Percentiles rank a stretch among this genome's conserved stretches.
These are phyloP conservation scores for Begonia loranthoides DNA, from an alignment of 306 rosid genomes.

Conservation along the genomic window DNA sequence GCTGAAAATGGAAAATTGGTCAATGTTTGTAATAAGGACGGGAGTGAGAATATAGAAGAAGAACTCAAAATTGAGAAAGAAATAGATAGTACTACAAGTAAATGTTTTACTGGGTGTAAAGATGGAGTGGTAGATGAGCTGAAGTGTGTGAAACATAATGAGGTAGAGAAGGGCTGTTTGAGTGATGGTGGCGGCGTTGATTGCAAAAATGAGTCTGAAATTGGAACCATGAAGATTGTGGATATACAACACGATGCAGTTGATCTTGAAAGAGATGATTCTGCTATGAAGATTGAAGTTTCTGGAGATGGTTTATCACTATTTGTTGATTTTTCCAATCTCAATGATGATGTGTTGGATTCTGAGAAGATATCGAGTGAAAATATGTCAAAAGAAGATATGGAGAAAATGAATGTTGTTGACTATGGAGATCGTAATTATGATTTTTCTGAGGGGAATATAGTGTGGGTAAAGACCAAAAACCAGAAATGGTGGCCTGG, in stretches of 20 bases:
- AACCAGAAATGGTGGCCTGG: conserved; percentile 52
- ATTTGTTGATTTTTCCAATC: conserved; percentile 24
- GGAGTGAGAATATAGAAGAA: conserved; percentile 7
- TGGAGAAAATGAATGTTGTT: conserved; percentile 6
- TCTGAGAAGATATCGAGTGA: not conserved
- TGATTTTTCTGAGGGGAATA: conserved; percentile 27
- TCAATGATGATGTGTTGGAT: conserved; percentile 12
- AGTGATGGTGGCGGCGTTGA: conserved; percentile 5
- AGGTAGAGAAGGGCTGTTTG: conserved; percentile 6
- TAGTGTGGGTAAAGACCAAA: conserved; percentile 47
- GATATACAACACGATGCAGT: conserved; percentile 23
- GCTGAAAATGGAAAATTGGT: conserved; percentile 9
- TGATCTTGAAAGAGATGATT: conserved; percentile 12
- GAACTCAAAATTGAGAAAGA: conserved; percentile 4
- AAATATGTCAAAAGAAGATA: conserved; percentile 10
- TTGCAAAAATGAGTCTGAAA: conserved; percentile 7
- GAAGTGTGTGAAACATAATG: not conserved
- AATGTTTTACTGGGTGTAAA: not conserved
- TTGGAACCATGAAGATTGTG: no score
- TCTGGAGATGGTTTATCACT: conserved; percentile 26
- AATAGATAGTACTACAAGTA: not conserved
- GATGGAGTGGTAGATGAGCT: conserved; percentile 1
- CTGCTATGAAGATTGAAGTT: conserved; percentile 15
- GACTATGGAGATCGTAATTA: conserved; percentile 14
- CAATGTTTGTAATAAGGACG: conserved; percentile 9